These are phyloP conservation scores for Lindgomyces ingoldianus DNA, from an alignment of 495 filamentous ascomycete species.

Conservation along the genomic window DNA sequence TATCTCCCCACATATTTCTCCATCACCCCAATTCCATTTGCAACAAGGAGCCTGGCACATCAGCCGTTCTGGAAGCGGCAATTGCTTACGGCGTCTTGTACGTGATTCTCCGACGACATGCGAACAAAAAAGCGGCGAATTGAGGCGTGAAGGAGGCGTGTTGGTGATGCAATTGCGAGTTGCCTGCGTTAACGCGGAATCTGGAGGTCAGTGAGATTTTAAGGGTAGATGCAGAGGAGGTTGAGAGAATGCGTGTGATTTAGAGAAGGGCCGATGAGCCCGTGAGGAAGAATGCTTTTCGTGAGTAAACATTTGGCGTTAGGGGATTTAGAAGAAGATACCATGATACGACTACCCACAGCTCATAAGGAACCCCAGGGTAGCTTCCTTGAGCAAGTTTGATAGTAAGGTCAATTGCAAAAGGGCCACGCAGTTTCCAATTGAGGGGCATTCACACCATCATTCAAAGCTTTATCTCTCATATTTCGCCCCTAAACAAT, in stretches of 20 bases:
- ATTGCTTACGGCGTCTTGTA: conserved; percentile 2
- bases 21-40: conserved; percentile 1
- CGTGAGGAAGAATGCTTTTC: not conserved
- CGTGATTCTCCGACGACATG: not conserved
- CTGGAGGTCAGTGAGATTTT: conserved; percentile 5
- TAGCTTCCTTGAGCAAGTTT: no score
- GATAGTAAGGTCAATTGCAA: no score
- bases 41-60: not conserved
- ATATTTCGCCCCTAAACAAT: no score
- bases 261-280: not conserved
- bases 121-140: not conserved
- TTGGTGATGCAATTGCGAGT: conserved; percentile 13
- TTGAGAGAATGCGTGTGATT: not conserved
- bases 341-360: no score
- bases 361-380: no score
- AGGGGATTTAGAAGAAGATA: no score
- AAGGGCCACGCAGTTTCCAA: no score
- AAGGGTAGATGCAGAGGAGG: conserved; percentile 2
- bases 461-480: no score
- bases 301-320: no score
- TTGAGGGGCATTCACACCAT: no score
- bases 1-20: not conserved
- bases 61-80: not conserved
- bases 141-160: conserved; percentile 3
- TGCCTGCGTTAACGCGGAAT: conserved; percentile 1